Evolutionary conservation across 2,329 filamentous ascomycete species (phyloP), one percentile per base, ranked within the genome.

Genomic region (Periconia digitata): DNA sequence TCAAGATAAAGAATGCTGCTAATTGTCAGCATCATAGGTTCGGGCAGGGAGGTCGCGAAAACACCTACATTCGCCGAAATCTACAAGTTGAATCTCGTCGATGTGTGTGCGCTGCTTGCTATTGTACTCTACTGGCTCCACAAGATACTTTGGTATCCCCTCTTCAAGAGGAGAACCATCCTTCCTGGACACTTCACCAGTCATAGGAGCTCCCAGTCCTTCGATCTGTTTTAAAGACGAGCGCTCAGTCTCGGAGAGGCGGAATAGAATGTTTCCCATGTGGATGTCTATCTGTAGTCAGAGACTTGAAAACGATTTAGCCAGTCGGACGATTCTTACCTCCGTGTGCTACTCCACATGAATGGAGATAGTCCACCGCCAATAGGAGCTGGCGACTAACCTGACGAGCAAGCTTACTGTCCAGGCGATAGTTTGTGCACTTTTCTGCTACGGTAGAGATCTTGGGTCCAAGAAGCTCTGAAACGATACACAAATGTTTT

Each of bases 341-440:
- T 36, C 40, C 40, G 29, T 47, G 39, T 17, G 40, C 45, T 17
- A 47, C 22, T 15, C 40, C 45, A 32, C 13, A 21, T 18, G 45
- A 47, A 23, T 47, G 45, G 8, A 47, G 29, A 32, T 39, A 47
- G 40, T 47, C 45, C 21, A 47, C 45, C 3, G 45, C 45, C 8
- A 43, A 20, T 6, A 47, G 45, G 15, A 47, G 39, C 23, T 47
- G 45, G 10, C 20, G 17, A 21, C 13, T 3, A 22, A 43, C 18
- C 16, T 13, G 43, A 16, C 44, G 38, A 5, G 24, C 18, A n/a
- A 8, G 17, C 3, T 36, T 29, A 10, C 38, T 22, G 15, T 40
- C 18, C 21, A 47, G 18, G 37, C 44, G 24, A 41, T 46, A 29
- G 12, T 40, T 39, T 27, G 7, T 4, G 6, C 6, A 35, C 10